Base-by-base conservation (phyloP, 805 yeast genomes). In the Cyberlindnera saturnus region DNA sequence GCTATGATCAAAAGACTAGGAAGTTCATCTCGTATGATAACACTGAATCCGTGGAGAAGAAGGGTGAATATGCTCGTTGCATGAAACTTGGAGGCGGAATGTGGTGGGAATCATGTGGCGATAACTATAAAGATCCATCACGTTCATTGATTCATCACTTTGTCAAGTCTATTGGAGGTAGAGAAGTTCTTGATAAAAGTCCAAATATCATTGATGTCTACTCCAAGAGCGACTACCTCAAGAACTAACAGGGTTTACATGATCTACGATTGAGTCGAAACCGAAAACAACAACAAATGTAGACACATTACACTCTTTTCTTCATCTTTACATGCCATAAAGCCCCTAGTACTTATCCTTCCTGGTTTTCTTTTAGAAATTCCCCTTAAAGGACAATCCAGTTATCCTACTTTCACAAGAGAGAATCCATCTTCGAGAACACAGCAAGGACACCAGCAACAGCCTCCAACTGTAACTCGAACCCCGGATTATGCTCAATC, bases 21-120 rank as follows among this genome's bases (percentile, higher is more conserved):
- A 65, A 63, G 5, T 64, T 85, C 36, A 70, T 84, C 3, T 70
- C 75, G 6, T 91, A 84, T 61, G 99, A 91, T 58, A 82, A 75
- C 47, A 67, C 67, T 0, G 65, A 68, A 5, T 70, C 82, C 2
- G 77, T 74, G 3, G 53, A 58, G 8, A 52, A 53, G 15, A 93
- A 91, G 59, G 88, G 87, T 0, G 53, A 65, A 26, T 88, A 77
- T 52, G 77, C 83, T 7, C 52, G 49, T 33, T 51, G 61, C 17
- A 60, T 65, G 6, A 56, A 66, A 0, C 64, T 89, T 9, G 95
- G 82, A 0, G 98, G 99, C 0, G 96, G 86, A 0, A 81, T 93
- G 78, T 90, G 86, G 82, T 91, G 98, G 98, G 97, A 91, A 55
- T 82, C 96, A 0, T 73, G 82, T 44, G 96, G 96, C 2, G 96